Percentiles rank a stretch among this genome's conserved stretches.
phyloP scores from a whole-genome alignment of 129 eudicot genomes.

The Tagetes erecta region DNA sequence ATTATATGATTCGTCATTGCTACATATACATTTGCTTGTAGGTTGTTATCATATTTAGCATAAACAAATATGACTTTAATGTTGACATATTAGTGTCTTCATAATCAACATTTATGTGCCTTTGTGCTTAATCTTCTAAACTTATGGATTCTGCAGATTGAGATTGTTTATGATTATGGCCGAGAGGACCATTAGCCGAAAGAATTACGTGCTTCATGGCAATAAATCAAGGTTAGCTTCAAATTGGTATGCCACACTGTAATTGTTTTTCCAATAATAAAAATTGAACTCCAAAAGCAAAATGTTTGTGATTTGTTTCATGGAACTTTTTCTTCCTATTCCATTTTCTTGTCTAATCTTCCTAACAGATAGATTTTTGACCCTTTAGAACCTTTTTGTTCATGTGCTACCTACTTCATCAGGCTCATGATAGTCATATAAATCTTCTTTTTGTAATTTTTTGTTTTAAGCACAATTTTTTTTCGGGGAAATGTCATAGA shows the following conservation, averaged over 20 bases:
- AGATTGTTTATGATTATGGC: constrained; percentile 82
- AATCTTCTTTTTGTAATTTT: not conserved
- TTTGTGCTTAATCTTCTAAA: constrained; percentile 17
- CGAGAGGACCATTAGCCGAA: constrained; percentile 57
- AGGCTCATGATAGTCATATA: not conserved
- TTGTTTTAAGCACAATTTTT: not conserved
- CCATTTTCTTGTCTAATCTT: not conserved
- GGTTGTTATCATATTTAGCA: constrained; percentile 2
- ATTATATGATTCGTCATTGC: not conserved
- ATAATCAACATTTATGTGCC: constrained; percentile 6
- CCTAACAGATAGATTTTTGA: constrained; percentile 6
- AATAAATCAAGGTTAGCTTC: constrained; percentile 55
- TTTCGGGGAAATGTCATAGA: too few relatives aligned
- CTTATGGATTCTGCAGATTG: constrained; percentile 64
- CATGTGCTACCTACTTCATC: not conserved
- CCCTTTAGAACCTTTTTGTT: not conserved
- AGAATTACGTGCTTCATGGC: constrained; percentile 19
- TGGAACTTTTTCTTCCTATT: not conserved
- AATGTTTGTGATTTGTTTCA: not conserved
- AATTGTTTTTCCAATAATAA: not conserved
- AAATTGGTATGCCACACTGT: not conserved
- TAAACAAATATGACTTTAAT: not conserved
- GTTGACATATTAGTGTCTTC: not conserved
- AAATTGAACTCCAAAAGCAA: not conserved
- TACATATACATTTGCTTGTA: not conserved